These are phyloP conservation scores for California macrophylla DNA, from an alignment of 441 rosid genomes.

Conservation along the genomic window DNA sequence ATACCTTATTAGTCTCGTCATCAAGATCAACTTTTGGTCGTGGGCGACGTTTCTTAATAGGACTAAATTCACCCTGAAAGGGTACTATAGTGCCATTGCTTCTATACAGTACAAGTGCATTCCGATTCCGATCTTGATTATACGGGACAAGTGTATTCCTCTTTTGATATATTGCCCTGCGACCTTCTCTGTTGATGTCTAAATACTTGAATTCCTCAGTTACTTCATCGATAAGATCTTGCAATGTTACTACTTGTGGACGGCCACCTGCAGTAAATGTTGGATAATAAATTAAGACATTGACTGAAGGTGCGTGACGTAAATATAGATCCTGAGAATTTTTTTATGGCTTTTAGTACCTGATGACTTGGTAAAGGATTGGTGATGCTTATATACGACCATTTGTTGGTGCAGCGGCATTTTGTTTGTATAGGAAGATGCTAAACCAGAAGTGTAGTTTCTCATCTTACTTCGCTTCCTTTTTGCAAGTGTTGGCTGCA, in stretches of 20 bases:
- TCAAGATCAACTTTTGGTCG: constrained; percentile 90
- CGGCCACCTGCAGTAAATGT: constrained; percentile 39
- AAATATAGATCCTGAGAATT: neutral
- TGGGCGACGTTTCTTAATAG: constrained; percentile 45
- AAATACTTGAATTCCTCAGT: constrained; percentile 28
- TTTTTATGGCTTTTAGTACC: constrained; percentile 33
- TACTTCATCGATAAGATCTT: constrained; percentile 30
- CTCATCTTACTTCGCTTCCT: constrained; percentile 44
- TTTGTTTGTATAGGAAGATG: constrained; percentile 22
- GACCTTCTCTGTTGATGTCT: constrained; percentile 38
- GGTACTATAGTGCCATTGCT: constrained; percentile 49
- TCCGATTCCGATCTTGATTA: constrained; percentile 37
- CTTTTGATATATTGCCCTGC: constrained; percentile 19
- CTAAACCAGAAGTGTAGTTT: constrained; percentile 22
- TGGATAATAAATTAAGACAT: constrained; percentile 13
- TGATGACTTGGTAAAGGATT: constrained; percentile 23
- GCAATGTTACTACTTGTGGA: constrained; percentile 35
- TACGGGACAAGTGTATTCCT: constrained; percentile 46
- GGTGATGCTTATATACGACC: constrained; percentile 24
- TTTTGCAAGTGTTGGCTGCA: constrained; percentile 30
- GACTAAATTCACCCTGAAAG: constrained; percentile 20
- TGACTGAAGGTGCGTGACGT: constrained; percentile 3
- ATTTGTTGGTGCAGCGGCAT: constrained; percentile 29
- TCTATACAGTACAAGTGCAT: constrained; percentile 48
- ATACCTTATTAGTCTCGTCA: constrained; percentile 68